Conservation (phyloP, 2,329 filamentous ascomycete species). For the Pseudogymnoascus sp. region DNA sequence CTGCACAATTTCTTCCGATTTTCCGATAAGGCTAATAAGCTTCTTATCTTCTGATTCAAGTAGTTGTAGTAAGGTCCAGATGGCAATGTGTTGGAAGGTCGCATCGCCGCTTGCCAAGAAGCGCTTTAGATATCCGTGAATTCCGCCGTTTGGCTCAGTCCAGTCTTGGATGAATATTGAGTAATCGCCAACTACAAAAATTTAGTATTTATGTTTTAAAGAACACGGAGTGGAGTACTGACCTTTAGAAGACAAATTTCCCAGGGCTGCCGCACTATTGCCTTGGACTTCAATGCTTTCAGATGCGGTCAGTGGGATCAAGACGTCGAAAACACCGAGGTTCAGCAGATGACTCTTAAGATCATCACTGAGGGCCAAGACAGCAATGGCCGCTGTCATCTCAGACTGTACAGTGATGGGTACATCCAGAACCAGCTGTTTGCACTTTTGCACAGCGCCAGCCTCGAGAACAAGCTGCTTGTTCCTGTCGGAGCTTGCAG, state of each 20-base stretch:
- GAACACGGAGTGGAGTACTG: constrained; percentile 25
- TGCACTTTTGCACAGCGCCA: constrained; percentile 96
- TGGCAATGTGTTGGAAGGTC: constrained; percentile 98
- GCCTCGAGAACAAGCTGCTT: constrained; percentile 96
- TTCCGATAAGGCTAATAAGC: constrained; percentile 79
- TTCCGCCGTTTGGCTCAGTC: constrained; percentile 84
- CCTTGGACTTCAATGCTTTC: constrained; percentile 97
- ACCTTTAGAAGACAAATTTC: constrained; percentile 97
- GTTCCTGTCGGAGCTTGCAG: constrained; percentile 93
- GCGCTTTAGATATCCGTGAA: constrained; percentile 87
- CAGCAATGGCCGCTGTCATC: constrained; percentile 98
- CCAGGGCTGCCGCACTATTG: constrained; percentile 91
- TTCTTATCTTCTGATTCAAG: constrained; percentile 90
- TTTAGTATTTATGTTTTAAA: constrained; percentile 18
- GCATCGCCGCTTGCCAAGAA: constrained; percentile 92
- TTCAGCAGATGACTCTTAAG: constrained; percentile 86
- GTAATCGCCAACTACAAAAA: constrained; percentile 80
- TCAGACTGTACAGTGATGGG: constrained; percentile 93
- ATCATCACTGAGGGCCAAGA: constrained; percentile 89
- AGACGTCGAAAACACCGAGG: constrained; percentile 88
- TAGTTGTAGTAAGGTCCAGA: constrained; percentile 93
- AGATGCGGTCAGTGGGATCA: constrained; percentile 91
- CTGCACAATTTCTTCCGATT: constrained; percentile 82
- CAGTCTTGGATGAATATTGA: constrained; percentile 92
- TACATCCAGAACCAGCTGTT: constrained; percentile 87